Percentiles rank a stretch among this genome's conserved stretches.
Conservation (phyloP, 1,284 basidiomycete species). For the Ustilago loliicola region DNA sequence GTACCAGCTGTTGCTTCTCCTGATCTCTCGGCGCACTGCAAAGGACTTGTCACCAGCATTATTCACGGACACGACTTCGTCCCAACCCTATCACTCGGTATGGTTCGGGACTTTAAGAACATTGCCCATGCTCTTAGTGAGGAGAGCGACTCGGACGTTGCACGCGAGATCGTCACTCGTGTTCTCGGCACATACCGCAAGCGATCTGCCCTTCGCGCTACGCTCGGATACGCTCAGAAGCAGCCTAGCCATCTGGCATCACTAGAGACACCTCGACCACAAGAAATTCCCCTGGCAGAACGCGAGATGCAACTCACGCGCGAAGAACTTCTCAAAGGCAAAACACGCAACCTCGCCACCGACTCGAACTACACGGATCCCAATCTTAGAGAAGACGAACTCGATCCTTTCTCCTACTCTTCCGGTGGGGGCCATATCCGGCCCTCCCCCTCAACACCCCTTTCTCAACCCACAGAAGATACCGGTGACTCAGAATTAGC, state of each 20-base stretch:
- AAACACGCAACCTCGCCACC: slow-evolving; percentile 52
- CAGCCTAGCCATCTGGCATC: slow-evolving; percentile 25
- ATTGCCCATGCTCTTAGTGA: slow-evolving; percentile 68
- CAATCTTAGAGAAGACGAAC: slow-evolving; percentile 40
- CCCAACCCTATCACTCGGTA: slow-evolving; percentile 72
- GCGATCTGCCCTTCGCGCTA: slow-evolving; percentile 40
- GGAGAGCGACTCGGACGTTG: slow-evolving; percentile 63
- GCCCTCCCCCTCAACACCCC: slow-evolving; percentile 7
- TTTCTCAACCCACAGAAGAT: background rate
- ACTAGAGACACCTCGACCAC: slow-evolving; percentile 42
- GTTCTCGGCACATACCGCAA: slow-evolving; percentile 69
- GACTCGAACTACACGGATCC: slow-evolving; percentile 58
- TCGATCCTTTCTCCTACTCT: slow-evolving; percentile 50
- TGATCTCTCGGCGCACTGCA: slow-evolving; percentile 72
- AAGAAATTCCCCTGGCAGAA: slow-evolving; percentile 44
- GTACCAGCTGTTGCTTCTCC: slow-evolving; percentile 64
- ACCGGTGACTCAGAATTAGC: slow-evolving; percentile 45
- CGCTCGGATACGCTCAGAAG: slow-evolving; percentile 22
- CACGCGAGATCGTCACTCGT: slow-evolving; percentile 73
- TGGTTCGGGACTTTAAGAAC: slow-evolving; percentile 73
- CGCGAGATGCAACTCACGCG: slow-evolving; percentile 43
- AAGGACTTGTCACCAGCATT: slow-evolving; percentile 73
- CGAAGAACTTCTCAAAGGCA: slow-evolving; percentile 57
- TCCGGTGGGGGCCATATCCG: slow-evolving; percentile 33
- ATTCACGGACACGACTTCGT: slow-evolving; percentile 72